Percentiles rank a stretch among this genome's conserved stretches.
Evolutionary conservation across 1,284 basidiomycete species (phyloP).

Genomic region (Moesziomyces sp.): DNA sequence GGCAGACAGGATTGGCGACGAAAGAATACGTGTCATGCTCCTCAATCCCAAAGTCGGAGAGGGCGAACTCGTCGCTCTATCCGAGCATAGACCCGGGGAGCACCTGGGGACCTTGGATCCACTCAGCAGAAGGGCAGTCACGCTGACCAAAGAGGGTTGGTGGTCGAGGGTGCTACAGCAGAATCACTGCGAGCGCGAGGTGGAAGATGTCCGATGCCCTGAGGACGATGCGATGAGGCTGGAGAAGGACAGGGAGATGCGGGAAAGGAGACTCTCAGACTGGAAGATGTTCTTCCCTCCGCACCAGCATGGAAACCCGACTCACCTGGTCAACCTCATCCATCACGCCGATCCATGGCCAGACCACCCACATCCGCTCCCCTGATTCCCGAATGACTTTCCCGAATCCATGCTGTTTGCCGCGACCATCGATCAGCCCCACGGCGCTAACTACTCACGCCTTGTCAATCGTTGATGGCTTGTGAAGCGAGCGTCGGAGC

Average conservation of each 20-base stretch:
- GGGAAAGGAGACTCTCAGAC: conserved; percentile 8
- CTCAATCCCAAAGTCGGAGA: conserved; percentile 21
- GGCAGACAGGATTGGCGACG: conserved; percentile 40
- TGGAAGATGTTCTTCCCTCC: conserved; percentile 42
- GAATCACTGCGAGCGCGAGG: conserved; percentile 6
- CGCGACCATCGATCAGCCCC: neutral
- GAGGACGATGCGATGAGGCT: neutral
- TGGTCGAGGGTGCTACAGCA: conserved; percentile 35
- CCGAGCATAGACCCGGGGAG: neutral
- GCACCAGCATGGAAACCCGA: conserved; percentile 13
- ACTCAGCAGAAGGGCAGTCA: conserved; percentile 26
- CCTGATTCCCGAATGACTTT: neutral
- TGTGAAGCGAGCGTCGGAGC: no score
- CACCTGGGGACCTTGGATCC: conserved; percentile 1
- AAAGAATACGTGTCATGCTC: conserved; percentile 35
- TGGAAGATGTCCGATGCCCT: neutral
- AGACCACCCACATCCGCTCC: conserved; percentile 24
- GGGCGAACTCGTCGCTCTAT: conserved; percentile 18
- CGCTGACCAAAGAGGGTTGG: conserved; percentile 34
- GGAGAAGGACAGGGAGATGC: neutral
- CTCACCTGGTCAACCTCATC: conserved; percentile 26
- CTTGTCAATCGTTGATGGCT: no score
- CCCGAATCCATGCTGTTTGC: neutral
- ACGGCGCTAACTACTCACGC: no score
- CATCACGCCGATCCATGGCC: conserved; percentile 37